Evolutionary conservation across 148 eudicot species (phyloP).

Genomic region (Rhododendron vialii): DNA sequence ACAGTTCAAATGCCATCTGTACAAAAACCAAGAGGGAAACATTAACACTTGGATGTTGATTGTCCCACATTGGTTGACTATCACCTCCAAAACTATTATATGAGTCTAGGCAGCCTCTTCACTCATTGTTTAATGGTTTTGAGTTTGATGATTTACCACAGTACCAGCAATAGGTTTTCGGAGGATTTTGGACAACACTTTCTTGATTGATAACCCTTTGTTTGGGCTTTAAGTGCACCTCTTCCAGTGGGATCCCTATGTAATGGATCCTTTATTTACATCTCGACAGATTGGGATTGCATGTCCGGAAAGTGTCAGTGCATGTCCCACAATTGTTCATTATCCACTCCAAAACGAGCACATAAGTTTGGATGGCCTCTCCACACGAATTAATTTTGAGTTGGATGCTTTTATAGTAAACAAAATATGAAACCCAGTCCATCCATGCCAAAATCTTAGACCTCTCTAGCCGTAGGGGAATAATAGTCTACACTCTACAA

Average conservation of each 20-base stretch:
- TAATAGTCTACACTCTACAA: neutral
- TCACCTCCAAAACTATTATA: neutral
- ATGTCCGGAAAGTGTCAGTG: neutral
- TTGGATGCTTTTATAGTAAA: neutral
- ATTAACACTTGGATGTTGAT: neutral
- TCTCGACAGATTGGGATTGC: neutral
- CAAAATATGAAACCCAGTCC: neutral
- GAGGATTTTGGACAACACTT: neutral
- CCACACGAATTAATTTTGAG: neutral
- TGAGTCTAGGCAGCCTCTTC: neutral
- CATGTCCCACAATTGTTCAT: neutral
- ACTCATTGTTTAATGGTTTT: neutral
- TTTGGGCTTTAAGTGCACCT: neutral
- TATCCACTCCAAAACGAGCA: neutral
- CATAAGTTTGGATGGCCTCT: neutral
- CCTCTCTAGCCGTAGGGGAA: neutral
- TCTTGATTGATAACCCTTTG: neutral
- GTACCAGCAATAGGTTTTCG: neutral
- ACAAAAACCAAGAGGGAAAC: neutral
- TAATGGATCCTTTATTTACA: neutral
- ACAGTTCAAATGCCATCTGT: conserved; percentile 98
- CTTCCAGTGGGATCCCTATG: neutral
- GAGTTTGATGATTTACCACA: neutral
- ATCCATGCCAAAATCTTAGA: neutral
- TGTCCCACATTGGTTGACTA: neutral